Percentiles rank a stretch among this genome's conserved stretches.
Evolutionary conservation across 2,329 filamentous ascomycete genomes (phyloP).

Genomic region (Rasamsonia emersonii): DNA sequence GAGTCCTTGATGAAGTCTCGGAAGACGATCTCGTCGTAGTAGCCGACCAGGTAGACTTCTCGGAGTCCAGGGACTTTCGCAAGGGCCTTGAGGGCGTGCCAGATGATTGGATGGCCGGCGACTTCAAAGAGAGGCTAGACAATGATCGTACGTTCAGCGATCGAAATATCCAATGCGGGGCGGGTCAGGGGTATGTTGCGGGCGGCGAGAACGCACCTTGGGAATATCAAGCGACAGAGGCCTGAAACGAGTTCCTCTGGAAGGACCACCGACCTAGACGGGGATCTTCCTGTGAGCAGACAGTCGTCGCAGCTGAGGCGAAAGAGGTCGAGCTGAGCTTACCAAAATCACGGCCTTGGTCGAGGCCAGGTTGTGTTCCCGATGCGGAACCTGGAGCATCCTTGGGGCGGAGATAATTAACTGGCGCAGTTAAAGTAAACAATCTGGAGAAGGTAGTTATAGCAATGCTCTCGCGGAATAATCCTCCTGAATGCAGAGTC

Average conservation of each 20-base stretch:
- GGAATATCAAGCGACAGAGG: slow-evolving; percentile 92
- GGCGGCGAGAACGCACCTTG: slow-evolving; percentile 55
- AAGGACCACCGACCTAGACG: slow-evolving; percentile 80
- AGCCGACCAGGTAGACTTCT: slow-evolving; percentile 96
- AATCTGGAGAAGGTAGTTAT: too few species aligned
- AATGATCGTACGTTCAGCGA: background rate
- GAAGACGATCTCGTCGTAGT: slow-evolving; percentile 97
- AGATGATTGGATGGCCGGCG: slow-evolving; percentile 95
- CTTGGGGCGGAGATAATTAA: too few species aligned
- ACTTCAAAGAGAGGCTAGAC: slow-evolving; percentile 89
- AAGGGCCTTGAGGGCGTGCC: slow-evolving; percentile 90
- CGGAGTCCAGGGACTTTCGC: slow-evolving; percentile 85
- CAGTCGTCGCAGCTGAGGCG: background rate
- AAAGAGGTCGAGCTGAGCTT: slow-evolving; percentile 22
- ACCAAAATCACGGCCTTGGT: slow-evolving; percentile 96
- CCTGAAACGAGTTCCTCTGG: slow-evolving; percentile 88
- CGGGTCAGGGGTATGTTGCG: slow-evolving; percentile 9
- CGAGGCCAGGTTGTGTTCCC: slow-evolving; percentile 44
- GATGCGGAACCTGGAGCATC: slow-evolving; percentile 39
- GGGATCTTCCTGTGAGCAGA: slow-evolving; percentile 21
- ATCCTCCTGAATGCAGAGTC: too few species aligned
- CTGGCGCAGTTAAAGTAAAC: too few species aligned
- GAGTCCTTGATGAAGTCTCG: slow-evolving; percentile 96
- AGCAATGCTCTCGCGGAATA: too few species aligned
- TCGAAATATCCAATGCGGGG: slow-evolving; percentile 10